Conservation (phyloP, 495 filamentous ascomycete genomes). For the Pyronema omphalodes region DNA sequence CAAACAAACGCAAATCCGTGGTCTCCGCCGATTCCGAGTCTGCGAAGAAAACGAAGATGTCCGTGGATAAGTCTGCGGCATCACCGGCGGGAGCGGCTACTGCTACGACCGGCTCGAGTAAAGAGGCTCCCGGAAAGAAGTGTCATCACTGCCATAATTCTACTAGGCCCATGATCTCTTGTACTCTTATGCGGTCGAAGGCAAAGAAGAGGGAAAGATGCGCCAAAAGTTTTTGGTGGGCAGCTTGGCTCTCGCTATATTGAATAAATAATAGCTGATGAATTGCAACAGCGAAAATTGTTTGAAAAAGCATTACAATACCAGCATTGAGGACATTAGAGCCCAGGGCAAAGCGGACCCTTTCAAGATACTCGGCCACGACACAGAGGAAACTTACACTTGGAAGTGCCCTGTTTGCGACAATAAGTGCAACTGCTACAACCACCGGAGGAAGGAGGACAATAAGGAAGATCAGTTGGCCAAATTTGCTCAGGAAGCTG, state of each 20-base stretch:
- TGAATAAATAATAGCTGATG: background rate
- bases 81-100: background rate
- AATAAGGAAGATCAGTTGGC: slow-evolving; percentile 3
- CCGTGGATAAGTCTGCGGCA: background rate
- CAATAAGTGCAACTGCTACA: slow-evolving; percentile 13
- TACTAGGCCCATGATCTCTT: background rate
- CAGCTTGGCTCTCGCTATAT: background rate
- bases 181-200: background rate
- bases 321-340: slow-evolving; percentile 4
- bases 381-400: slow-evolving; percentile 10
- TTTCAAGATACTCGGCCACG: slow-evolving; percentile 12
- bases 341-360: slow-evolving; percentile 8
- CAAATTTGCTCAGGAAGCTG: background rate
- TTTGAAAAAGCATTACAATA: slow-evolving; percentile 12
- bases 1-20: background rate
- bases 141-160: slow-evolving; percentile 1
- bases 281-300: slow-evolving; percentile 8
- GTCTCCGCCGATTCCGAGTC: background rate
- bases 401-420: slow-evolving; percentile 16
- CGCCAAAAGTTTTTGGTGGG: slow-evolving; percentile 13
- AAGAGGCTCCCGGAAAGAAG: background rate
- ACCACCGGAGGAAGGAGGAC: slow-evolving; percentile 7
- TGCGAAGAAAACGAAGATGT: background rate
- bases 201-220: slow-evolving; percentile 18
- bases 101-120: background rate